These are phyloP conservation scores for Stachybotrys chartarum DNA, from an alignment of 2,329 filamentous ascomycete species.

Conservation along the genomic window DNA sequence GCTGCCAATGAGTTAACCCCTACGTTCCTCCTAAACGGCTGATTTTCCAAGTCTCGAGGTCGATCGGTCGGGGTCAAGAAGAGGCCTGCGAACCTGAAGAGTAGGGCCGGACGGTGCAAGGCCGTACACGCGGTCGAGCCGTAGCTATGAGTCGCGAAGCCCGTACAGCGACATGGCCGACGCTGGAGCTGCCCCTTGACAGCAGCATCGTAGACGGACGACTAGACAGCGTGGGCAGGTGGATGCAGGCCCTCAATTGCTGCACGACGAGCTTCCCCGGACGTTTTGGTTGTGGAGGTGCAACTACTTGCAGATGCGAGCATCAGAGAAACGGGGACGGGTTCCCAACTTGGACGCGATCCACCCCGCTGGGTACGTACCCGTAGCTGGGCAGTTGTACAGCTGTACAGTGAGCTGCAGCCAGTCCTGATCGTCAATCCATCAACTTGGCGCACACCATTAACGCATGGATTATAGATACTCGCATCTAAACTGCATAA, in stretches of 20 bases:
- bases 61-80: not conserved
- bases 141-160: not conserved
- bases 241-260: not conserved
- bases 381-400: too few species aligned
- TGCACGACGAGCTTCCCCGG: not conserved
- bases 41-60: not conserved
- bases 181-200: not conserved
- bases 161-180: not conserved
- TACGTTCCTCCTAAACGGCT: too few species aligned
- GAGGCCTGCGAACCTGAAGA: not conserved
- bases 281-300: too few species aligned
- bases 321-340: too few species aligned
- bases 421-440: too few species aligned
- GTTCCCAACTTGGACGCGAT: too few species aligned
- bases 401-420: too few species aligned
- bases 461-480: too few species aligned
- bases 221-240: not conserved
- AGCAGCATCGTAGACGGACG: not conserved
- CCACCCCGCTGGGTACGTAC: too few species aligned
- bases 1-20: not conserved
- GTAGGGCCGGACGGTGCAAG: not conserved
- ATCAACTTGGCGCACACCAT: too few species aligned
- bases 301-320: too few species aligned
- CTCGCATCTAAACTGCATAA: too few species aligned
- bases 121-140: not conserved